These are phyloP conservation scores for Fusarium anthophilum DNA, from an alignment of 2,329 filamentous ascomycete species.

Conservation along the genomic window DNA sequence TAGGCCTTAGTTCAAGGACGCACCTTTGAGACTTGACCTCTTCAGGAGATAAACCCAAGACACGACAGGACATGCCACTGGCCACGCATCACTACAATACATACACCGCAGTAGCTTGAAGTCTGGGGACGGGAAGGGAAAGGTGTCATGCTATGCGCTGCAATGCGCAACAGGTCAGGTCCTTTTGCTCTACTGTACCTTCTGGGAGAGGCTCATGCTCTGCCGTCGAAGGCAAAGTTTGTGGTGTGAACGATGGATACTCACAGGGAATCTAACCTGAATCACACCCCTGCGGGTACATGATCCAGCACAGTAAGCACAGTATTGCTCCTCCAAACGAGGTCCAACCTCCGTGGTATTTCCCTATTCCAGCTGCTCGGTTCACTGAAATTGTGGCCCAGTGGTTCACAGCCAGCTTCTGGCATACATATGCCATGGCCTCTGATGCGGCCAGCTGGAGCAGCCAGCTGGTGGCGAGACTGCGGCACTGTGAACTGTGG, in stretches of 20 bases:
- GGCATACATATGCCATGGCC: not conserved
- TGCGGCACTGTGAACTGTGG: conserved; percentile 14
- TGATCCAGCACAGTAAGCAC: conserved; percentile 24
- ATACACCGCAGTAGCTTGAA: conserved; percentile 22
- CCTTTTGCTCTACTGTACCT: conserved; percentile 18
- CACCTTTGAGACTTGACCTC: conserved; percentile 11
- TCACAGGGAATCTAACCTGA: conserved; percentile 35
- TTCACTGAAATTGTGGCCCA: conserved; percentile 14
- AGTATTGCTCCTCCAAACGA: conserved; percentile 23
- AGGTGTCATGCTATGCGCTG: conserved; percentile 21
- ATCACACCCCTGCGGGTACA: conserved; percentile 18
- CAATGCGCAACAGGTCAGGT: conserved; percentile 14
- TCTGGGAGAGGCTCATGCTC: not conserved
- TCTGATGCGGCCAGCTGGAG: conserved; percentile 11
- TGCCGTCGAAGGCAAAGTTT: conserved; percentile 17
- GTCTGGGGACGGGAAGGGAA: conserved; percentile 40
- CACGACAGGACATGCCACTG: conserved; percentile 2
- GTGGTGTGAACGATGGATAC: conserved; percentile 17
- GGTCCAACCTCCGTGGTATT: conserved; percentile 35
- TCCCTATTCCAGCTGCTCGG: conserved; percentile 33
- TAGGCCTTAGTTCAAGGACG: conserved; percentile 13
- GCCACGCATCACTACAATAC: conserved; percentile 20
- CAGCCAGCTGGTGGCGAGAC: conserved; percentile 20
- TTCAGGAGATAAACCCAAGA: conserved; percentile 26
- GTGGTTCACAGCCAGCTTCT: not conserved